Base-by-base conservation (phyloP, 352 stramenopile species). In the Globisporangium canariense region DNA sequence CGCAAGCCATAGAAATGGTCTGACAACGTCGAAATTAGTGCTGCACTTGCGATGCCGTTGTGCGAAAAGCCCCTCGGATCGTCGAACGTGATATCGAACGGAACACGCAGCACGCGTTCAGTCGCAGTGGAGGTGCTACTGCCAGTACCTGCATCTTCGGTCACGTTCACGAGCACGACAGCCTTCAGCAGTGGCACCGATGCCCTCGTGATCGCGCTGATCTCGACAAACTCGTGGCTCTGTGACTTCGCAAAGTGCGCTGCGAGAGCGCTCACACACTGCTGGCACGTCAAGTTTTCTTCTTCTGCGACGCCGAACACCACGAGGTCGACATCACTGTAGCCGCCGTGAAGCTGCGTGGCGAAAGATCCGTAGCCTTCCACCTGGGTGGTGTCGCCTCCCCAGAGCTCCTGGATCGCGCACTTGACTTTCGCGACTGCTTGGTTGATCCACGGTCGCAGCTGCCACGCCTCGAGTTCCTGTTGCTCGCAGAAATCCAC, bases 51-150 rank as follows among this genome's bases (percentile, higher is more conserved):
- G 16, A 94, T 73, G 0, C 86, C 84, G 25, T 92, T 91, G 62
- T 94, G 86, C 8, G 73, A 67, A 36, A 73, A 66, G 2, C 76
- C 75, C 6, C 68, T 66, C 0, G 84, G 78, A n/a, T 90, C 80
- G 62, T 92, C 86, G 50, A 93, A 94, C 8, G 86, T 94, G 46
- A 94, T 92, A 45, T 94, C 86, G 11, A 94, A 83, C n/a, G 83
- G 83, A 10, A 94, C 79, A 13, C 69, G 72, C 25, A 87, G 32
- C 25, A 65, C 58, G 20, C 25, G 20, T 7, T 69, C 63, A 18
- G 28, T 18, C 7, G 16, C 30, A 9, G 0, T 22, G 2, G 22
- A 18, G 6, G 22, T 36, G 20, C 28, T 30, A 10, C 3, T 45
- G 41, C 13, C 16, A 47, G 4, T 38, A 9, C 4, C 11, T 47